Evolutionary conservation across 345 rosid genomes (phyloP), one percentile per base, ranked within the genome.

Genomic region (Salix koriyanagi): DNA sequence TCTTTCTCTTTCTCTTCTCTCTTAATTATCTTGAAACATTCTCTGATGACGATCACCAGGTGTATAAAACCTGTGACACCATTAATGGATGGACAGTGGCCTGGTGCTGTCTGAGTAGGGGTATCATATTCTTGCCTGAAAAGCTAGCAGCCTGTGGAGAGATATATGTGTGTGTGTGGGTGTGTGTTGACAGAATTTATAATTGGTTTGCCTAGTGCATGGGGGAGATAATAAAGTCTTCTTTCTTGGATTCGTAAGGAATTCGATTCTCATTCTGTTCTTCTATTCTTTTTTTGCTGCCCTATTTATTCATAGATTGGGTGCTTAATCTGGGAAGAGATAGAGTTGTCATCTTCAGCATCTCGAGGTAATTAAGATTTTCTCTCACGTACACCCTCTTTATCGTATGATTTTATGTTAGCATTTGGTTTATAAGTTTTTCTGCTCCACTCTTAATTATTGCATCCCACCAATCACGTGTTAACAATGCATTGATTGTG

Each of bases 231-330:
- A 16, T 23, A 6, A 46, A 41, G 26, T 65, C 44, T 18, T 32
- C 50, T 23, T n/a, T 56, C 42, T 36, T 26, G 61, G 61, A 66
- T 79, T 71, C 64, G 46, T 36, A 46, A 25, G 67, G 91, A 87
- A 87, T 87, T 77, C 74, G 87, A 83, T 82, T 88, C 88, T 81
- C 68, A 79, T 85, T 83, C 83, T 48, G 21, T 32, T 5, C n/a
- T n/a, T 61, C 23, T 34, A 0, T 34, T 34, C 4, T 14, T 21
- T 72, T 26, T 58, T 15, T 46, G 7, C 16, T 74, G 23, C 71
- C 7, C 77, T 76, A 79, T 81, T 71, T 83, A 76, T 73, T 64
- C 67, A 74, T 65, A 34, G 82, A 76, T 79, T 85, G 79, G 25
- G 69, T 11, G 77, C 52, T 80, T 26, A 60, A 69, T 61, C 69